Conservation (phyloP, 202 grass and related monocot species). For the Musa balbisiana region DNA sequence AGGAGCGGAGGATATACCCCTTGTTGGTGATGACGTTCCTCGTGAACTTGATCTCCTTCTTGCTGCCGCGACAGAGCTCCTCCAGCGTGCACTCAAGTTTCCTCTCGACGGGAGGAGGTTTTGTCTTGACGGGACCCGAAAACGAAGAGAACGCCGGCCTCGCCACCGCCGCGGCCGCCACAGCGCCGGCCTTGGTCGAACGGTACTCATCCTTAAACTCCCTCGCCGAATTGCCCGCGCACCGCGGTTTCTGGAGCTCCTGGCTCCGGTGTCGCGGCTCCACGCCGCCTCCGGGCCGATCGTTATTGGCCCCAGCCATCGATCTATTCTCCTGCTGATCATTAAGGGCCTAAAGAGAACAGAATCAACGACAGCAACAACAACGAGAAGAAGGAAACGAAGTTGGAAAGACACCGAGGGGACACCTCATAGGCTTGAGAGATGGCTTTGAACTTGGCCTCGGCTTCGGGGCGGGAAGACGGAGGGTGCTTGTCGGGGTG, state of each 20-base stretch:
- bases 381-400: neutral
- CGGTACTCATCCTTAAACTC: slow-evolving; percentile 55
- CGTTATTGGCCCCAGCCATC: slow-evolving; percentile 39
- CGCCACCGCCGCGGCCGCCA: slow-evolving; percentile 18
- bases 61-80: slow-evolving; percentile 78
- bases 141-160: slow-evolving; percentile 56
- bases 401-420: too few species aligned
- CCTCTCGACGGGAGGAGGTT: slow-evolving; percentile 72
- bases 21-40: slow-evolving; percentile 69
- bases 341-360: slow-evolving; percentile 47
- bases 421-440: slow-evolving; percentile 84
- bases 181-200: neutral
- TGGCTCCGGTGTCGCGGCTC: slow-evolving; percentile 6
- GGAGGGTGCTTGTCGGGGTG: slow-evolving; percentile 94
- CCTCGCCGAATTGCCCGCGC: slow-evolving; percentile 3
- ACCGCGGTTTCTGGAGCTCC: slow-evolving; percentile 27
- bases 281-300: slow-evolving; percentile 25
- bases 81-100: slow-evolving; percentile 86
- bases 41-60: slow-evolving; percentile 73
- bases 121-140: slow-evolving; percentile 68
- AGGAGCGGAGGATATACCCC: slow-evolving; percentile 31
- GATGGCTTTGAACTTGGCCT: slow-evolving; percentile 82
- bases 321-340: slow-evolving; percentile 79
- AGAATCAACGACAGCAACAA: neutral
- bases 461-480: slow-evolving; percentile 73